A percentile compares a stretch with the other conserved stretches of the same genome.
phyloP scores from a whole-genome alignment of 768 basidiomycete genomes.

The Kwoniella mangroviensis region DNA sequence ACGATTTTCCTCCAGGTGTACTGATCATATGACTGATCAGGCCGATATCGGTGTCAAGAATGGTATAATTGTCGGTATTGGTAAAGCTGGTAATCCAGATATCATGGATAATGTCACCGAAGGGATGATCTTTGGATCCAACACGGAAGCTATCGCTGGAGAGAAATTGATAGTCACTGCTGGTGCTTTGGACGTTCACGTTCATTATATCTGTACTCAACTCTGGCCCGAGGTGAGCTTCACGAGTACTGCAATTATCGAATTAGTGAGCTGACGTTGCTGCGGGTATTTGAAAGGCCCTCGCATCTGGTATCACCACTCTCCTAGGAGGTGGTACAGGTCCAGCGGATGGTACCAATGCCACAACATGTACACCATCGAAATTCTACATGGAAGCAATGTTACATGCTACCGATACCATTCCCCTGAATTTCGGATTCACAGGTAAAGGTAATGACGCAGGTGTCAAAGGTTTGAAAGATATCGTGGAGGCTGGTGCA shows the following conservation, averaged over 20 bases:
- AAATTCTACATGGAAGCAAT: slow-evolving; percentile 87
- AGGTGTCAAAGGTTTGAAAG: slow-evolving; percentile 68
- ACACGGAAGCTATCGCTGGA: slow-evolving; percentile 93
- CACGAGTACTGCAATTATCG: slow-evolving; percentile 22
- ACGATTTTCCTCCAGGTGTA: background rate
- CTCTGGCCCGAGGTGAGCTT: slow-evolving; percentile 75
- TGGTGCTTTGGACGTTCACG: slow-evolving; percentile 87
- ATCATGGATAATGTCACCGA: slow-evolving; percentile 79
- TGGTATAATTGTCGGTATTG: slow-evolving; percentile 81
- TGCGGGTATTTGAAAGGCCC: slow-evolving; percentile 39
- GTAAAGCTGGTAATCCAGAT: slow-evolving; percentile 98
- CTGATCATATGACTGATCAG: slow-evolving; percentile 58
- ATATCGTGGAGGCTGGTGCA: slow-evolving; percentile 81
- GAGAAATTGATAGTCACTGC: slow-evolving; percentile 93
- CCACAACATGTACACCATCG: slow-evolving; percentile 92
- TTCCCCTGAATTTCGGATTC: slow-evolving; percentile 90
- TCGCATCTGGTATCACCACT: slow-evolving; percentile 75
- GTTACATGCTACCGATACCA: slow-evolving; percentile 85
- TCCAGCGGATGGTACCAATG: slow-evolving; percentile 83
- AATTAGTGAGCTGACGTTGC: slow-evolving; percentile 18
- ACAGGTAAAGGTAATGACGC: slow-evolving; percentile 97
- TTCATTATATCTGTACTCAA: slow-evolving; percentile 95
- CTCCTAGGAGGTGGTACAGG: slow-evolving; percentile 97
- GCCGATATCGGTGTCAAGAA: slow-evolving; percentile 92
- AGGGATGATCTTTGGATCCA: slow-evolving; percentile 78